Evolutionary conservation across 73 alveolate species (phyloP).

Genomic region (Tetrahymena thermophila): DNA sequence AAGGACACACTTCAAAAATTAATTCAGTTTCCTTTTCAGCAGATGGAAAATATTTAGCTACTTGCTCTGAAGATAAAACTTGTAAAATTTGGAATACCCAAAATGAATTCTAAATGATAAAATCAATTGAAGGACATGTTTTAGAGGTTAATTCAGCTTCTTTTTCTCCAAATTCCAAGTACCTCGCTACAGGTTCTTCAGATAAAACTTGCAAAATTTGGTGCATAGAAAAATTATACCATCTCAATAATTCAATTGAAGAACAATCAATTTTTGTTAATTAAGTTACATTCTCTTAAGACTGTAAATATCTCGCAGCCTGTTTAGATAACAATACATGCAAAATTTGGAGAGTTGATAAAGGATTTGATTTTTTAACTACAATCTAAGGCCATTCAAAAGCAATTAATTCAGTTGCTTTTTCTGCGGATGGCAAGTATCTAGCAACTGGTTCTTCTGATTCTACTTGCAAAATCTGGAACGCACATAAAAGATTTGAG

Average conservation of each 20-base stretch:
- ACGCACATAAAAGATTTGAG: not conserved
- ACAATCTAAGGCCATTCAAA: not conserved
- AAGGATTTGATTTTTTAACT: not conserved
- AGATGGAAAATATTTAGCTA: not conserved
- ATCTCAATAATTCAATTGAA: too few relatives aligned
- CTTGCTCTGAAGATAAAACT: too few relatives aligned
- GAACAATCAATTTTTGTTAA: too few relatives aligned
- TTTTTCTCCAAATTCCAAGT: not conserved
- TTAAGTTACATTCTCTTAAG: too few relatives aligned
- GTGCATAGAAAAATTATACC: too few relatives aligned
- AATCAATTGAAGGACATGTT: not conserved
- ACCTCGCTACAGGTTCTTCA: too few relatives aligned
- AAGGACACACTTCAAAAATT: not conserved
- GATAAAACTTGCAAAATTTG: too few relatives aligned
- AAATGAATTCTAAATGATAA: not conserved
- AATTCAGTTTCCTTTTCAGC: not conserved
- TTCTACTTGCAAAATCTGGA: not conserved
- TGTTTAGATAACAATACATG: too few relatives aligned
- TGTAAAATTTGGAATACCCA: too few relatives aligned
- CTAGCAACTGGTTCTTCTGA: not conserved
- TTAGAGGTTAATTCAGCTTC: not conserved
- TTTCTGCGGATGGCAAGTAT: not conserved
- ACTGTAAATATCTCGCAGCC: too few relatives aligned
- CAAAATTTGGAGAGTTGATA: not conserved
- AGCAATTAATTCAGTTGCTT: not conserved